These are phyloP conservation scores for Suillus occidentalis DNA, from an alignment of 768 basidiomycete species.

Conservation along the genomic window DNA sequence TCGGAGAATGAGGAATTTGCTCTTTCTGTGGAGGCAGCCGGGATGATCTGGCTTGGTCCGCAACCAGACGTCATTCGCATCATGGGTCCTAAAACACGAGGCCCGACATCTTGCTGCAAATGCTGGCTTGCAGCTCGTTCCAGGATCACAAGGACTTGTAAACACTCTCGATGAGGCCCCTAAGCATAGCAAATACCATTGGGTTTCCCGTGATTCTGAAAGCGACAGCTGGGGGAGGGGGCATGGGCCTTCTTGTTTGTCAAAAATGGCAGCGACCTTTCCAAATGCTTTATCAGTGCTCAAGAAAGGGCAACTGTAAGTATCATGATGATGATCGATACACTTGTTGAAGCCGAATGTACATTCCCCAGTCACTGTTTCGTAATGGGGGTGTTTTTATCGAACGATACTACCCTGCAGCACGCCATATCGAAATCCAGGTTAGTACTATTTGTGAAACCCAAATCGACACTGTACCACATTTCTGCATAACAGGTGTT, in stretches of 20 bases:
- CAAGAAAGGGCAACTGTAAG: slow-evolving; percentile 47
- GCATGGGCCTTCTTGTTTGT: slow-evolving; percentile 65
- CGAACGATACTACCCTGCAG: slow-evolving; percentile 55
- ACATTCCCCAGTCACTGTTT: slow-evolving; percentile 43
- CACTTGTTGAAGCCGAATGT: background rate
- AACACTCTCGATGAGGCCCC: slow-evolving; percentile 40
- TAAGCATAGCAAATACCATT: slow-evolving; percentile 38
- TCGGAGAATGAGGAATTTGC: slow-evolving; percentile 65
- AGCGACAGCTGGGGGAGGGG: slow-evolving; percentile 69
- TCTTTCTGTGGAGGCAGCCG: slow-evolving; percentile 41
- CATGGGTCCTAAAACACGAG: slow-evolving; percentile 67
- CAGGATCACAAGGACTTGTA: slow-evolving; percentile 55
- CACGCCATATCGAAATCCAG: slow-evolving; percentile 69
- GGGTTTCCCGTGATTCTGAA: slow-evolving; percentile 68
- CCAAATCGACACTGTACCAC: background rate
- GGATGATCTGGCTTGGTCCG: slow-evolving; percentile 61
- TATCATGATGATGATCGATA: background rate
- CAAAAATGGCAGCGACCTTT: slow-evolving; percentile 38
- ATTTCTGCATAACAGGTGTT: slow-evolving; percentile 47
- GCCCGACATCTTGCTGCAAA: slow-evolving; percentile 45
- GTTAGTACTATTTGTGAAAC: slow-evolving; percentile 29
- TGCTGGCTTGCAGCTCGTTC: slow-evolving; percentile 54
- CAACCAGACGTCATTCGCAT: slow-evolving; percentile 44
- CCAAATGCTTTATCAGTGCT: slow-evolving; percentile 35
- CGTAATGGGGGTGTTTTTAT: slow-evolving; percentile 52